Evolutionary conservation across 2,329 filamentous ascomycete genomes (phyloP).

Genomic region (Alternaria alternata): DNA sequence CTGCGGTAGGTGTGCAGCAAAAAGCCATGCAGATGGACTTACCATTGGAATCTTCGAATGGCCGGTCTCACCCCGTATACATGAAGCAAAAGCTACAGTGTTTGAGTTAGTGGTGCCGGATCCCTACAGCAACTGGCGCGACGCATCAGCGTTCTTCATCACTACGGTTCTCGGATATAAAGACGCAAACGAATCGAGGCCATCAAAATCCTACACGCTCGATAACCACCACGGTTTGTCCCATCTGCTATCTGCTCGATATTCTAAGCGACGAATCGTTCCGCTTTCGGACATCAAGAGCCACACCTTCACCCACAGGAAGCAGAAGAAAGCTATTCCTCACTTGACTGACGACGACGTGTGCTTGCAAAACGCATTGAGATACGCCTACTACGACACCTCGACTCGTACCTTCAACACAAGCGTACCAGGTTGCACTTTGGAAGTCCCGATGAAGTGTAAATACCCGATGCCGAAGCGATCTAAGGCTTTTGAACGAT

Average conservation of each 20-base stretch:
- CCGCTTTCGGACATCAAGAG: slow-evolving; percentile 52
- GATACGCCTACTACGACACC: slow-evolving; percentile 47
- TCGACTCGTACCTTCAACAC: slow-evolving; percentile 24
- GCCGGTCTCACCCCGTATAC: slow-evolving; percentile 56
- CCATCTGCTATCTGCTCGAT: slow-evolving; percentile 1
- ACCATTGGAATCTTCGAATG: slow-evolving; percentile 63
- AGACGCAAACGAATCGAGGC: neutral
- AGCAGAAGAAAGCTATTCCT: slow-evolving; percentile 28
- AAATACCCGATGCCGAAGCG: slow-evolving; percentile 52
- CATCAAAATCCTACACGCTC: slow-evolving; percentile 21
- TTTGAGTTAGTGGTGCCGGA: slow-evolving; percentile 62
- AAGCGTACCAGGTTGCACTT: slow-evolving; percentile 12
- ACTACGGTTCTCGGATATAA: slow-evolving; percentile 48
- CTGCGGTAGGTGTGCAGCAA: slow-evolving; percentile 45
- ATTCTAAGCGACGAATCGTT: slow-evolving; percentile 32
- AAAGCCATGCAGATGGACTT: slow-evolving; percentile 48
- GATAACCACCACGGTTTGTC: slow-evolving; percentile 18
- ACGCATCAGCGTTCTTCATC: slow-evolving; percentile 56
- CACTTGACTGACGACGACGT: slow-evolving; percentile 47
- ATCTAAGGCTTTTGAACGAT: slow-evolving; percentile 51
- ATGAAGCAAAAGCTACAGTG: slow-evolving; percentile 55
- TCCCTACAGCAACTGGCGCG: slow-evolving; percentile 59
- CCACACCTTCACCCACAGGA: slow-evolving; percentile 48
- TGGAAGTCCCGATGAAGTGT: slow-evolving; percentile 41
- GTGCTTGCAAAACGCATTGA: slow-evolving; percentile 58